Base-by-base conservation (phyloP, 2,329 filamentous ascomycete species). In the Verticillium nonalfalfae region DNA sequence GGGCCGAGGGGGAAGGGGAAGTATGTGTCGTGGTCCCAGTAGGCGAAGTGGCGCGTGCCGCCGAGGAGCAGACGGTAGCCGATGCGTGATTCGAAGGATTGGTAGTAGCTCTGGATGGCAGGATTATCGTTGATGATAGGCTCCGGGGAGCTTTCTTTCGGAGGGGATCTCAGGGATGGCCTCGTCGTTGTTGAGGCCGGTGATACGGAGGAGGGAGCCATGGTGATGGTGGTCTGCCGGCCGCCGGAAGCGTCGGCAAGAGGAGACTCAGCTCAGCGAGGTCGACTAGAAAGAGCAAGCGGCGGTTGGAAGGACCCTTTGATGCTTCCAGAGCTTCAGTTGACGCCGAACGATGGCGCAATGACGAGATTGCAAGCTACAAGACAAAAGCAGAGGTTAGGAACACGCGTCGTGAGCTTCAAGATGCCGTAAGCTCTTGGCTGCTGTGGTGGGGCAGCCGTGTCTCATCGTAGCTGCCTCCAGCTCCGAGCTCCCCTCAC, bases 31-130 rank as follows among this genome's bases (percentile, higher is more conserved):
- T 70, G 66, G 15, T 75, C 71, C 66, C 77, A 84, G 66, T 75
- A 81, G 3, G 80, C 80, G 65, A 80, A 83, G 67, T 84, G 81
- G 2, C 79, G 74, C 2, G 78, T 79, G 39, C 76, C 78, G 10
- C 81, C 79, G 0, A 84, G 68, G 3, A 79, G 66, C 0, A 79
- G 63, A 34, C 72, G 67, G 59, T 79, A 80, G 1, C 77, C 78
- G 45, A 78, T 67, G n/a, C 76, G 69, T 1, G 76, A 78, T 64
- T 82, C 79, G 31, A 79, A 68, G 1, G 75, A 78, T 60, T 69
- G 59, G 67, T 82, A 83, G 58, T 82, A 81, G 4, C 71, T 68
- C 65, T 79, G 75, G 10, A 81, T 69, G 7, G 70, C 61, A 1
- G 72, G 70, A 62, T 80, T 79, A 18, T 68, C 59, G 62, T 76